Evolutionary conservation across 192 early-diverging fungal genomes (phyloP).

Genomic region (Podila verticillata): DNA sequence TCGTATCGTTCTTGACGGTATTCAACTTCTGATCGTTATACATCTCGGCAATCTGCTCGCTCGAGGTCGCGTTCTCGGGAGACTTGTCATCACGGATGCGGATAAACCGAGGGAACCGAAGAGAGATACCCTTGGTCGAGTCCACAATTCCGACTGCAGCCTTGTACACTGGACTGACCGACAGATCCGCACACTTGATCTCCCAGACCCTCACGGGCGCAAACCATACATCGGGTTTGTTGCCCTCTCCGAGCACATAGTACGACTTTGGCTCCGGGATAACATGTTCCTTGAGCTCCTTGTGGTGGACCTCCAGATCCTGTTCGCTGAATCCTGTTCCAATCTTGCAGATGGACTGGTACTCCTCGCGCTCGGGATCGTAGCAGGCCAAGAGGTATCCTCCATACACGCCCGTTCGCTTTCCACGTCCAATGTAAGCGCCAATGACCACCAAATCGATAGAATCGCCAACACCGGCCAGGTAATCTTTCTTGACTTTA

Average conservation of each 20-base stretch:
- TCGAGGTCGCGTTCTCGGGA: slow-evolving; percentile 91
- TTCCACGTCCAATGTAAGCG: slow-evolving; percentile 91
- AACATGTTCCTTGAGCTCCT: slow-evolving; percentile 77
- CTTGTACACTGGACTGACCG: slow-evolving; percentile 94
- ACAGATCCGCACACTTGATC: slow-evolving; percentile 95
- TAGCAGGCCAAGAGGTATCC: slow-evolving; percentile 97
- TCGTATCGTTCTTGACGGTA: slow-evolving; percentile 41
- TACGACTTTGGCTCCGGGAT: slow-evolving; percentile 83
- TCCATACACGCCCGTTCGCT: slow-evolving; percentile 96
- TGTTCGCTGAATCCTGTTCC: slow-evolving; percentile 98
- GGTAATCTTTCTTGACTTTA: slow-evolving; percentile 99
- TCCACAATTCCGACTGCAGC: slow-evolving; percentile 90
- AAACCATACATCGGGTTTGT: slow-evolving; percentile 98
- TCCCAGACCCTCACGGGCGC: slow-evolving; percentile 94
- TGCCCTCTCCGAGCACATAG: slow-evolving; percentile 80
- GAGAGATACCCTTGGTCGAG: slow-evolving; percentile 87
- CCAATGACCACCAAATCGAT: slow-evolving; percentile 98
- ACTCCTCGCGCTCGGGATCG: slow-evolving; percentile 93
- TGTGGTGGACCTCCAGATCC: slow-evolving; percentile 76
- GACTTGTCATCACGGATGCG: slow-evolving; percentile 95
- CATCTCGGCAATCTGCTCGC: slow-evolving; percentile 72
- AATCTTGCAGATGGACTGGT: slow-evolving; percentile 98
- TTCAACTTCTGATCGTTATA: slow-evolving; percentile 49
- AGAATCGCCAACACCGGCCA: slow-evolving; percentile 93
- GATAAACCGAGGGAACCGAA: slow-evolving; percentile 98